Evolutionary conservation across 768 basidiomycete species (phyloP).

Genomic region (Mrakia blollopis): DNA sequence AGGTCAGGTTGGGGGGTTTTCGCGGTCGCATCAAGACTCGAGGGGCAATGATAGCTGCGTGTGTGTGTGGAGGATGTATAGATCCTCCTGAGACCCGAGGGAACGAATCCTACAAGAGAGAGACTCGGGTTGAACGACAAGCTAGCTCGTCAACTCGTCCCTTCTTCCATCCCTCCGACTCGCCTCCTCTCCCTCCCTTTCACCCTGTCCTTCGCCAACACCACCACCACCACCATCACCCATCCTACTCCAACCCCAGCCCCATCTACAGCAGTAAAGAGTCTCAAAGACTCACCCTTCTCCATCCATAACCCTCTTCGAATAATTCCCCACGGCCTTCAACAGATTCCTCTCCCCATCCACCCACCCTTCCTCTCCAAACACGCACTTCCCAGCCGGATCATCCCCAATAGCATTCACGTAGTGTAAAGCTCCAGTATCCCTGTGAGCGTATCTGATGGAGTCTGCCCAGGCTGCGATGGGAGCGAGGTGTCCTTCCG

Average conservation of each 20-base stretch:
- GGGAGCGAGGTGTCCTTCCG: slow-evolving; percentile 69
- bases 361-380: slow-evolving; percentile 70
- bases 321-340: slow-evolving; percentile 71
- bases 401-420: slow-evolving; percentile 68
- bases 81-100: too few species aligned
- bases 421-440: slow-evolving; percentile 46
- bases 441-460: slow-evolving; percentile 47
- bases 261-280: background rate
- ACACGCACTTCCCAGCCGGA: slow-evolving; percentile 64
- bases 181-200: background rate
- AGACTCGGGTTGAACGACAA: too few species aligned
- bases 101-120: too few species aligned
- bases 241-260: background rate
- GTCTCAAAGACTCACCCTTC: slow-evolving; percentile 36
- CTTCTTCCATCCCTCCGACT: background rate
- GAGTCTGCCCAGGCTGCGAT: slow-evolving; percentile 86
- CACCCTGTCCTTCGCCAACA: background rate
- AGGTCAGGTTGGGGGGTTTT: background rate
- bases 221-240: background rate
- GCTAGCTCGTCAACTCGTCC: background rate
- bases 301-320: slow-evolving; percentile 52
- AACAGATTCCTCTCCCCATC: slow-evolving; percentile 63
- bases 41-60: too few species aligned
- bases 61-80: too few species aligned
- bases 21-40: too few species aligned